Evolutionary conservation across 176 grass and related monocot genomes (phyloP), one percentile per base, ranked within the genome.

Genomic region (Aegilops speltoides): DNA sequence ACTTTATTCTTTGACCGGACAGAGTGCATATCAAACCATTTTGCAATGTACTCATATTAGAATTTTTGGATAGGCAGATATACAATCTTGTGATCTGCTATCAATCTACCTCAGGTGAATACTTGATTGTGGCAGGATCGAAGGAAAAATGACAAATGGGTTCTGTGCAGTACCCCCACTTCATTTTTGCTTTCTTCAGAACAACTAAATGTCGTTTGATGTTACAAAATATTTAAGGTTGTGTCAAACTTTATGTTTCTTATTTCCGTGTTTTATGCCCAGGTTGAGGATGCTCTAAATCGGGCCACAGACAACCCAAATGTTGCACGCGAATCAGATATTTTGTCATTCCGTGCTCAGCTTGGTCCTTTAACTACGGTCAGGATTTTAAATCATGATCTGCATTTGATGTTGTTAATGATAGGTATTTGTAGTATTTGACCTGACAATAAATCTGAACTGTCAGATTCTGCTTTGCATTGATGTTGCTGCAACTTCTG

Each of bases 391-490:
- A 3, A 13, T 46, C 60, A 59, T 79, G 78, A 38, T 89, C 77
- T 90, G 9, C 80, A 74, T 75, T 19, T 25, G 73, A 24, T 80
- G 28, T 64, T 86, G 22, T 87, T 41, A 12, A 8, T 68, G 15
- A 80, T 87, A 73, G 64, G 40, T 23, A 70, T 71, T 25, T 43
- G 64, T 84, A 13, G 61, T 83, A 85, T 81, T 70, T 81, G 62
- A 57, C 38, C 76, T 87, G 81, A 87, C 80, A 61, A 80, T 48
- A 88, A 77, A 67, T 83, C 52, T 87, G 48, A 71, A 85, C 67
- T 89, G 76, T 83, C 91, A 96, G 94, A 91, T 93, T 90, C 90
- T 98, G 62, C 93, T 98, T 82, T 98, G 87, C 65, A 90, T 95
- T 88, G 93, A 95, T 94, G 93, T 91, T 63, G 93, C 91, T 77